Evolutionary conservation across 495 filamentous ascomycete genomes (phyloP), one percentile per base, ranked within the genome.

Genomic region (Penicillium robsamsonii): DNA sequence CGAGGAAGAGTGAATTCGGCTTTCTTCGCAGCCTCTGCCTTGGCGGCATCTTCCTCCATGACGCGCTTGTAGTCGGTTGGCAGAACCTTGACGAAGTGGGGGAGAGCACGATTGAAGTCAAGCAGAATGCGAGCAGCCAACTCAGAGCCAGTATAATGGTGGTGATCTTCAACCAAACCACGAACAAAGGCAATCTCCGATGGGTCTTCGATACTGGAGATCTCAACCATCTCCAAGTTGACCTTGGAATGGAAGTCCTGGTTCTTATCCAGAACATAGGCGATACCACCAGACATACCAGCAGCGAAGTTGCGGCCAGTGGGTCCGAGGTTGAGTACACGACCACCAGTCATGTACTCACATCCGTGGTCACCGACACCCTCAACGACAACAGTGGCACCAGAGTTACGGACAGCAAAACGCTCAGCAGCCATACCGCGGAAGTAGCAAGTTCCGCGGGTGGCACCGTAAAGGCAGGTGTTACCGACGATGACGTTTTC

Each of bases 301-400:
- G 94, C 94, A 65, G 95, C 94, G 66, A 99, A 99, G 81, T 99
- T 99, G 59, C 94, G 94, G n/a, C 94, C 94, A 65, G 91, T 96
- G 65, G 87, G 84, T 55, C 94, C 94, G 44, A 99, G 81, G 57
- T 95, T 80, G 55, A 99, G 77, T 37, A 97, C 84, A 69, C 95
- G 91, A 67, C 94, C 94, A 66, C 94, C 94, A 56, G 94, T 98
- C 94, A 99, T 99, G 82, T 99, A 99, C 78, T 99, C 94, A 69
- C 93, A 97, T 46, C 93, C 91, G 69, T 99, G 94, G 70, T 99
- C 94, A 79, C 94, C 94, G 51, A 96, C 85, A 74, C 95, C 94
- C 76, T 99, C 94, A 60, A 97, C 93, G 60, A 99, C 90, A 30
- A 95, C 94, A 29, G 88, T 97, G 42, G 90, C 94, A 70, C 94